Base-by-base conservation (phyloP, 1,139 yeast genomes). In the Yamadazyma sp. region DNA sequence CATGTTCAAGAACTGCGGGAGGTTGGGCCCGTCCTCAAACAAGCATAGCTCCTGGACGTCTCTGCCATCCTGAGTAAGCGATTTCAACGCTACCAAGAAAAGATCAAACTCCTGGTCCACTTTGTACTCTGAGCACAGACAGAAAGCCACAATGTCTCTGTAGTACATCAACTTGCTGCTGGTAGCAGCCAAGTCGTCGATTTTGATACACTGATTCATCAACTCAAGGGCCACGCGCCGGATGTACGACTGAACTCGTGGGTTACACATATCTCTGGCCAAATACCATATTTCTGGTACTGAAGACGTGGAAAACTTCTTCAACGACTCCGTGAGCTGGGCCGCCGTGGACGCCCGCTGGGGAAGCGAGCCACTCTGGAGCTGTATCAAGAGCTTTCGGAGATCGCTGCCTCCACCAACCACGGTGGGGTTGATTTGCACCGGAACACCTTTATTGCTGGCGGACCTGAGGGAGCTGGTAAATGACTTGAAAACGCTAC, bases 281-380 rank as follows among this genome's bases (percentile, higher is more conserved):
- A 80, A 62, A 53, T 83, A 80, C 96, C 96, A 87, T 3, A 87
- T 72, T 49, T 85, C 91, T 0, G 86, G 83, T 4, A 85, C 69
- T 2, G 84, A 76, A 0, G 83, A 71, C 2, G 81, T 72, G 7
- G 83, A 68, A 39, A 72, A 73, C 33, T 71, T 74, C 31, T 72
- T 71, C 3, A 87, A 59, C 1, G 79, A 69, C 4, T 72, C 73
- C 4, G 76, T 64, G 33, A 86, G 60, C 30, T 71, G 63, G 4
- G 66, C 68, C 0, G 86, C 81, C 0, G 87, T 81, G 11, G 75
- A 50, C 1, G 67, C 71, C 42, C 85, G 61, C 17, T 69, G 71
- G 5, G 73, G 56, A 11, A 62, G 49, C 2, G 73, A 58, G 2
- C 76, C 75, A 38, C 56, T 47, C 44, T 63, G 56, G 37, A 75